Base-by-base conservation (phyloP, 2,329 filamentous ascomycete species). In the Sphaerulina vaccinii region DNA sequence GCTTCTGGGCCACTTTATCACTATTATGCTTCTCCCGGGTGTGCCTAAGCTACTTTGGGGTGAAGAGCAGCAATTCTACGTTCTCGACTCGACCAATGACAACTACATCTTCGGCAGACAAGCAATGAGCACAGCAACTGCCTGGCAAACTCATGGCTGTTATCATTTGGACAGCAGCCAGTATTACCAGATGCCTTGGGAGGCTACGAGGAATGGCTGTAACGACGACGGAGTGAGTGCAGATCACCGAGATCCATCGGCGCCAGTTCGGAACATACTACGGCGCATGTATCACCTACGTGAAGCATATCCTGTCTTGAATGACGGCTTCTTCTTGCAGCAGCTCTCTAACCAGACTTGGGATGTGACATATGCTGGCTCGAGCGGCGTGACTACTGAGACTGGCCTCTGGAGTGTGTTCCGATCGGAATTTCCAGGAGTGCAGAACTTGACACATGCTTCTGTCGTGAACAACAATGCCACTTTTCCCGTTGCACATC, bases 61-160 rank as follows among this genome's bases (percentile, higher is more conserved):
- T 6, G 82, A 85, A 61, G 82, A 85, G 61, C 82, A 85, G 65
- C 77, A 75, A 0, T 81, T 80, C 52, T 84, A 85, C 57, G 68
- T 83, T 0, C 67, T 85, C 2, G 82, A 85, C 60, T 83, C 79
- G 49, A 83, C 81, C 1, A 81, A 82, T 9, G 69, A 72, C 49
- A 84, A 85, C 60, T 85, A 85, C 61, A 75, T 85, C 38, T 85
- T 81, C 62, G 82, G 82, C n/a, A 76, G 82, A 56, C 79, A 82
- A 62, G 70, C 82, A 1, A 83, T 85, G 75, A 77, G 78, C 9
- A 73, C 79, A 6, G 73, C 79, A 1, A 76, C 75, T 1, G 82
- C 81, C 2, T 85, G 82, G 82, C 79, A 81, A 58, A 73, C 74
- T 13, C 82, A 85, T 58, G 82, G 82, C 3, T 85, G 82, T 63